Evolutionary conservation across 1,139 yeast genomes (phyloP).

Genomic region (Geotrichum cucujoidarum): DNA sequence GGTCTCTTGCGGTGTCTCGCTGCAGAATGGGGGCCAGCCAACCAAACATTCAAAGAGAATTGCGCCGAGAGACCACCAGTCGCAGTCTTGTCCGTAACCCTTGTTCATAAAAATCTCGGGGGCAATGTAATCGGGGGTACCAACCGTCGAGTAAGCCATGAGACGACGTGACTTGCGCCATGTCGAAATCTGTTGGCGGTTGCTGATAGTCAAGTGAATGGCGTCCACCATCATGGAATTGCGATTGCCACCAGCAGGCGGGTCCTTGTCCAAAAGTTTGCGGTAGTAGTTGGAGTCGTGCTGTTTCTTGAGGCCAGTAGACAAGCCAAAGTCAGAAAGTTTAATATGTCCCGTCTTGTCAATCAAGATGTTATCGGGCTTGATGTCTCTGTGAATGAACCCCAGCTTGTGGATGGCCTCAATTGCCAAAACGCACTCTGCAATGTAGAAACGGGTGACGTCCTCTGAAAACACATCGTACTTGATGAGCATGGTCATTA

Average conservation of each 20-base stretch:
- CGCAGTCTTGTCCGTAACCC: constrained; percentile 98
- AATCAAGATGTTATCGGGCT: constrained; percentile 69
- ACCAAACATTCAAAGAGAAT: constrained; percentile 97
- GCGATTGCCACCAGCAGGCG: constrained; percentile 37
- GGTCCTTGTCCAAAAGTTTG: constrained; percentile 55
- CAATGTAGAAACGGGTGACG: constrained; percentile 69
- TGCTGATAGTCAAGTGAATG: constrained; percentile 89
- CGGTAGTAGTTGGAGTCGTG: constrained; percentile 65
- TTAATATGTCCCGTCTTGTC: constrained; percentile 59
- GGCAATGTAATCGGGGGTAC: constrained; percentile 98
- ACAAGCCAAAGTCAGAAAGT: constrained; percentile 73
- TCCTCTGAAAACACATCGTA: constrained; percentile 72
- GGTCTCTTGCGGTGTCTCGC: constrained; percentile 96
- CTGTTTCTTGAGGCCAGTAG: constrained; percentile 72
- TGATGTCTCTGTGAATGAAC: constrained; percentile 72
- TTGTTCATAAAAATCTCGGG: constrained; percentile 95
- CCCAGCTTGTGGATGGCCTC: constrained; percentile 71
- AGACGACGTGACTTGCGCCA: constrained; percentile 95
- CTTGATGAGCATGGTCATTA: constrained; percentile 72
- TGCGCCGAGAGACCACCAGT: constrained; percentile 99
- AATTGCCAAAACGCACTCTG: constrained; percentile 71
- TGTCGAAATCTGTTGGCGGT: constrained; percentile 95
- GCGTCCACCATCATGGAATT: constrained; percentile 93
- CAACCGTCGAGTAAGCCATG: constrained; percentile 98
- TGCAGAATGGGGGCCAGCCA: constrained; percentile 99